Evolutionary conservation across 2,329 filamentous ascomycete species (phyloP), one percentile per base, ranked within the genome.

Genomic region (Hypoxylon sp.): DNA sequence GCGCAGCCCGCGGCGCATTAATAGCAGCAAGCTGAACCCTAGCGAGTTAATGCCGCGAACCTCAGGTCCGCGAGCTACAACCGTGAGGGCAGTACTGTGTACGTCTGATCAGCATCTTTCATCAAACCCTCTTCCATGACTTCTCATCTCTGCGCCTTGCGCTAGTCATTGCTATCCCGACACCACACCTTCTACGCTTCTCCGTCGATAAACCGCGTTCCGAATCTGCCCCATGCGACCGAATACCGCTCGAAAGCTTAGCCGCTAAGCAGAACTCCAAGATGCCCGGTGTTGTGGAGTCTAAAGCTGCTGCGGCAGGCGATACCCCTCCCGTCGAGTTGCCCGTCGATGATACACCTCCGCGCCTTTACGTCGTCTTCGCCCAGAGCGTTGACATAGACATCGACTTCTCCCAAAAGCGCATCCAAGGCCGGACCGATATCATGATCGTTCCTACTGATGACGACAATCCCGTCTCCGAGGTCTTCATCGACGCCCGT

Each of bases 361-460:
- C 69, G 31, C 74, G 75, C 33, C 70, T 72, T 40, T 82, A 79
- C 60, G 71, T 82, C 35, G 78, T 98, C 55, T 82, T 91, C 51
- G 89, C 92, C 76, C 94, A 98, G 77, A 90, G 91, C 73, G 88
- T 99, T 46, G 88, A 92, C 68, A 81, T 99, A 58, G 93, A 98
- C 69, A 81, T 99, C 71, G 90, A 96, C 77, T 96, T 99, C 73
- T 82, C 84, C 63, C 85, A 84, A 50, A 88, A 88, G 74, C 84
- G 82, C 69, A 78, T 98, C 69, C 87, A 84, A 60, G 95, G 95
- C 47, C 88, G 85, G 62, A 91, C 90, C 7, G 89, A 93, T 66
- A 89, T 99, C 66, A 89, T 88, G 24, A 86, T 98, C 50, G 88
- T 89, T 65, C 79, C 83, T 55, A 57, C 81, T 35, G 76, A 85